Evolutionary conservation across 331 rosid genomes (phyloP).

Genomic region (Malus hybrid): DNA sequence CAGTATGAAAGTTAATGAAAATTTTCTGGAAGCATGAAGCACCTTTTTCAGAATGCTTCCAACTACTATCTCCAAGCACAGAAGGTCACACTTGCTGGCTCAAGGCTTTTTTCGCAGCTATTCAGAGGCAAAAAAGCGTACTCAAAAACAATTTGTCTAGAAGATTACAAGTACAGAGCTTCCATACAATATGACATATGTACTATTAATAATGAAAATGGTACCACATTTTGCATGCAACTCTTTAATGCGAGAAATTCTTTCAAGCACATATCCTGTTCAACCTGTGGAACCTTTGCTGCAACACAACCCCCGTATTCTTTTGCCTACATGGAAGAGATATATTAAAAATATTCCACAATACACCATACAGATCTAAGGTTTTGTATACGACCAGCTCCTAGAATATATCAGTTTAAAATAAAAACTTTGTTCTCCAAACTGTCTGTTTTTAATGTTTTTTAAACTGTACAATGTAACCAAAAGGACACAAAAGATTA

Average conservation of each 20-base stretch:
- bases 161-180: constrained; percentile 6
- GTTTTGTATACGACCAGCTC: not conserved
- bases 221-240: constrained; percentile 89
- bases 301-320: constrained; percentile 89
- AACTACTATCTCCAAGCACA: constrained; percentile 18
- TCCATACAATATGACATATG: not conserved
- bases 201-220: not conserved
- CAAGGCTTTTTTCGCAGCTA: constrained; percentile 66
- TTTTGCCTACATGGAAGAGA: constrained; percentile 46
- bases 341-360: not conserved
- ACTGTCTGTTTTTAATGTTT: not conserved
- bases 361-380: constrained; percentile 9
- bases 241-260: constrained; percentile 75
- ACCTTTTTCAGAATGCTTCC: constrained; percentile 21
- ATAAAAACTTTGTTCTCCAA: not conserved
- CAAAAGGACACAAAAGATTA: not conserved
- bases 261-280: constrained; percentile 70
- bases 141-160: not conserved
- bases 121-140: constrained; percentile 13
- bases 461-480: not conserved
- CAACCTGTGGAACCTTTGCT: constrained; percentile 88
- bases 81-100: constrained; percentile 12
- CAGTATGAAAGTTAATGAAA: not conserved
- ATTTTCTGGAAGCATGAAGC: not conserved
- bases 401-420: not conserved